phyloP scores from a whole-genome alignment of 495 filamentous ascomycete genomes.

The Penicillium maclennaniae region DNA sequence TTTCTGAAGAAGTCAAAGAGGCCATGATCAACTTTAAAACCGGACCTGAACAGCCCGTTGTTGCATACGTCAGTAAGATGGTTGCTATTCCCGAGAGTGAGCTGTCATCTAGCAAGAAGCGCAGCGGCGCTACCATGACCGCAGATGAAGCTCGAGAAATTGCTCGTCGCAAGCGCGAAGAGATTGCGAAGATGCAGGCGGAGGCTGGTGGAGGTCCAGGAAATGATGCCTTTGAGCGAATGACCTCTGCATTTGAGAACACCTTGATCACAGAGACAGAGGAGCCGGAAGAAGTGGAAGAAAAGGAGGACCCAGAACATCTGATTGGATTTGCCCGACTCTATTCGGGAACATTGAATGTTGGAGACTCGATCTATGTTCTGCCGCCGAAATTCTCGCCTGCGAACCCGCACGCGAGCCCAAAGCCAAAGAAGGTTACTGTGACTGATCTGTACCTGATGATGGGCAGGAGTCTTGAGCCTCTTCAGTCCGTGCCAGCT shows the following conservation, averaged over 20 bases:
- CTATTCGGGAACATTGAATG: constrained; percentile 83
- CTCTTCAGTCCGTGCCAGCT: constrained; percentile 78
- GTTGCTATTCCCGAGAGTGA: constrained; percentile 91
- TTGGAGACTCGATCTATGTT: constrained; percentile 89
- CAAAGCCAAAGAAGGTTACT: constrained; percentile 76
- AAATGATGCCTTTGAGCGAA: constrained; percentile 35
- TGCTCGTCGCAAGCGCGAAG: constrained; percentile 81
- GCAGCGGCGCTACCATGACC: constrained; percentile 60
- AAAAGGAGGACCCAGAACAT: constrained; percentile 68
- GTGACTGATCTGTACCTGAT: constrained; percentile 90
- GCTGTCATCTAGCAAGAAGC: constrained; percentile 71
- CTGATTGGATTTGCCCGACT: constrained; percentile 93
- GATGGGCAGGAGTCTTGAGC: constrained; percentile 88
- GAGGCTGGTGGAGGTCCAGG: constrained; percentile 42
- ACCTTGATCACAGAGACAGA: constrained; percentile 46
- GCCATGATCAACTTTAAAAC: constrained; percentile 81
- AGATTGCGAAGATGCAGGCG: constrained; percentile 74
- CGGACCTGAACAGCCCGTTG: constrained; percentile 65
- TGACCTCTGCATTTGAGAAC: constrained; percentile 54
- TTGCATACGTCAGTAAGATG: constrained; percentile 98
- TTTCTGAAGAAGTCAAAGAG: constrained; percentile 63
- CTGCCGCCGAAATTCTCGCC: constrained; percentile 89
- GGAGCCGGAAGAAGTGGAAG: constrained; percentile 39
- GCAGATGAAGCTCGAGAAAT: constrained; percentile 87
- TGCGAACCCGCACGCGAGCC: constrained; percentile 66